Evolutionary conservation across 306 rosid species (phyloP).

Genomic region (Canavalia gladiata): DNA sequence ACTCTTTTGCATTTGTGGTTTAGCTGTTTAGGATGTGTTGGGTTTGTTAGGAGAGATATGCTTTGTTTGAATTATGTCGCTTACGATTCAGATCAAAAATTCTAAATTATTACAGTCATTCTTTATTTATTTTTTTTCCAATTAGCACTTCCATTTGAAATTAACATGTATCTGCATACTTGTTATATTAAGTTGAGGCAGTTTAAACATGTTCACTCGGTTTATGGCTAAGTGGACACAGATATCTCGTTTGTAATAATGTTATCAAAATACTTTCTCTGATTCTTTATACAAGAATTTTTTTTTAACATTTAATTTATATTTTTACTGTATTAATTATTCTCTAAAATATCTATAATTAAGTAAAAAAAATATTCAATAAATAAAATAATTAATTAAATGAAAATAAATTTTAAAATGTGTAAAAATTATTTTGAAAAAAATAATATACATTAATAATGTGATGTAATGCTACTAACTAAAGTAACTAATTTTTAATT

Average conservation of each 20-base stretch:
- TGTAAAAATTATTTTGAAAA: no score
- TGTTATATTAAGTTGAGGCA: not conserved
- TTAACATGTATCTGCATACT: not conserved
- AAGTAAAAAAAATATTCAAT: no score
- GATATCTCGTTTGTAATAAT: not conserved
- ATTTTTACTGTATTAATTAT: no score
- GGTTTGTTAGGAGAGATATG: constrained; percentile 34
- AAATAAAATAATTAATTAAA: no score
- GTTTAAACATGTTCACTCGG: not conserved
- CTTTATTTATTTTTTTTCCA: not conserved
- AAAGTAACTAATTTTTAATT: no score
- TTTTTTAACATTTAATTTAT: no score
- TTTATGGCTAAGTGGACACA: not conserved
- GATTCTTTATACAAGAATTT: no score
- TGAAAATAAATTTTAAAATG: no score
- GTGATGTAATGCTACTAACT: no score
- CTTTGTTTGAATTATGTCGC: constrained; percentile 43
- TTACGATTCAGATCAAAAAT: constrained; percentile 44
- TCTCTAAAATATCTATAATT: no score
- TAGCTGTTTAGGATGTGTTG: constrained; percentile 38
- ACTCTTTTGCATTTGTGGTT: constrained; percentile 48
- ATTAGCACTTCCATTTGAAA: not conserved
- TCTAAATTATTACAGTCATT: not conserved
- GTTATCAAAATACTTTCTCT: not conserved
- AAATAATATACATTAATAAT: no score